These are phyloP conservation scores for Aureoboletus auriporus DNA, from an alignment of 768 basidiomycete genomes.

Conservation along the genomic window DNA sequence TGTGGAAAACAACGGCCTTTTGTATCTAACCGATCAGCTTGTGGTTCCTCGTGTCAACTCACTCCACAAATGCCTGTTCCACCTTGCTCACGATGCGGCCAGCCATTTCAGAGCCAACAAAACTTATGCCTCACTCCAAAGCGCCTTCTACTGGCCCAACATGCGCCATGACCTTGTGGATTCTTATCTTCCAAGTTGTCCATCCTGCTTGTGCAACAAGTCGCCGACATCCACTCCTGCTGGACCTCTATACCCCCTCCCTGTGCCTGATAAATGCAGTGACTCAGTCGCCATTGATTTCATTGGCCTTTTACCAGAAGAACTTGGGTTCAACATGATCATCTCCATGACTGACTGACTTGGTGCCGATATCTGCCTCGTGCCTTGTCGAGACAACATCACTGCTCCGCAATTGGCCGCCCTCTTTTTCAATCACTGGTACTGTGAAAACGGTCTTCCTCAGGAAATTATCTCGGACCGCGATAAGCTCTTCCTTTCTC, in stretches of 20 bases:
- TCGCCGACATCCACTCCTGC: conserved; percentile 14
- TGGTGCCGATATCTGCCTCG: too few relatives aligned
- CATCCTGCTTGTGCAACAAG: conserved; percentile 35
- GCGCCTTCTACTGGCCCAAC: conserved; percentile 22
- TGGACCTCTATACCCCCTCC: conserved; percentile 20
- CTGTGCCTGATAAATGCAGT: background rate
- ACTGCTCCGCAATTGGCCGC: too few relatives aligned
- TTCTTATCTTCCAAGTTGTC: conserved; percentile 16
- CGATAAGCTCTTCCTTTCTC: too few relatives aligned
- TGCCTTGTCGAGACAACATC: too few relatives aligned
- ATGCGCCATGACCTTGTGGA: conserved; percentile 1
- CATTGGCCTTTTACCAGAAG: conserved; percentile 31
- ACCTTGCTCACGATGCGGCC: conserved; percentile 25
- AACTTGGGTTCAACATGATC: conserved; percentile 26
- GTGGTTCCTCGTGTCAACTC: conserved; percentile 7
- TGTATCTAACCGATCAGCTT: conserved; percentile 1
- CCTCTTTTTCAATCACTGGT: too few relatives aligned
- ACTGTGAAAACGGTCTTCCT: too few relatives aligned
- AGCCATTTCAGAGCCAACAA: conserved; percentile 37
- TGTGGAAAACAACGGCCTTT: background rate
- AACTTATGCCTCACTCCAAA: background rate
- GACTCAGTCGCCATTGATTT: conserved; percentile 32
- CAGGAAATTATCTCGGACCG: too few relatives aligned
- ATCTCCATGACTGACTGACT: conserved; percentile 20
- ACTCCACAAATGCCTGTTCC: conserved; percentile 17